Evolutionary conservation across 1,139 yeast species (phyloP).

Genomic region (Zhuliangozyma blackwelliae): DNA sequence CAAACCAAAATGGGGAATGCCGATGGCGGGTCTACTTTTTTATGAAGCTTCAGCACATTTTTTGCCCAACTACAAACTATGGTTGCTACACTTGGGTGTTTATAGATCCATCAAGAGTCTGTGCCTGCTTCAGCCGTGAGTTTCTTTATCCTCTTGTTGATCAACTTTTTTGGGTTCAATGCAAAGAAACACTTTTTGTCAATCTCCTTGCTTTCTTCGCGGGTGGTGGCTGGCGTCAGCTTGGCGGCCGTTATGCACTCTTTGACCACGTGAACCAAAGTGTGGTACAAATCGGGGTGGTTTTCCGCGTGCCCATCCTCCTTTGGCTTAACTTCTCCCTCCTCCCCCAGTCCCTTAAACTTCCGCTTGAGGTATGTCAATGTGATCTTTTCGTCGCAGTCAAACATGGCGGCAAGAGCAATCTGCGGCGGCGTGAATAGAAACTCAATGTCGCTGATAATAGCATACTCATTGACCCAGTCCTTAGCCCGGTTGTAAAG

Average conservation of each 20-base stretch:
- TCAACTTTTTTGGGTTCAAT: constrained; percentile 50
- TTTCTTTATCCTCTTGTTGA: constrained; percentile 38
- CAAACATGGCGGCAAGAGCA: constrained; percentile 79
- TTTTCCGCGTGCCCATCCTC: no score
- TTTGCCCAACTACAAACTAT: no score
- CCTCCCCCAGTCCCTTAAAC: constrained; percentile 44
- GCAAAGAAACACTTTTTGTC: constrained; percentile 63
- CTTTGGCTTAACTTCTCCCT: constrained; percentile 20
- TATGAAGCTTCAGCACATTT: no score
- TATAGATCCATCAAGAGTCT: no score
- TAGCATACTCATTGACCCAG: constrained; percentile 55
- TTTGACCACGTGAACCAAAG: no score
- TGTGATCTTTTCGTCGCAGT: constrained; percentile 59
- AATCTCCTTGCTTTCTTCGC: constrained; percentile 46
- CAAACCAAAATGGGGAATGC: no score
- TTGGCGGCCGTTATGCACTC: constrained; percentile 48
- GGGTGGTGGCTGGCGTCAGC: no score
- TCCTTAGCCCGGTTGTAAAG: constrained; percentile 67
- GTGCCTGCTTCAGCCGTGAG: constrained; percentile 7
- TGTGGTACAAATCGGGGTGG: no score
- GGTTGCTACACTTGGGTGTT: no score
- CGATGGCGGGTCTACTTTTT: no score
- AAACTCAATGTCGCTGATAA: constrained; percentile 73
- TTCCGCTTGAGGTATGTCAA: constrained; percentile 63
- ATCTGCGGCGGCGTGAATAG: constrained; percentile 91